phyloP scores from a whole-genome alignment of 169 alveolate species.

The Plasmodium cynomolgi region DNA sequence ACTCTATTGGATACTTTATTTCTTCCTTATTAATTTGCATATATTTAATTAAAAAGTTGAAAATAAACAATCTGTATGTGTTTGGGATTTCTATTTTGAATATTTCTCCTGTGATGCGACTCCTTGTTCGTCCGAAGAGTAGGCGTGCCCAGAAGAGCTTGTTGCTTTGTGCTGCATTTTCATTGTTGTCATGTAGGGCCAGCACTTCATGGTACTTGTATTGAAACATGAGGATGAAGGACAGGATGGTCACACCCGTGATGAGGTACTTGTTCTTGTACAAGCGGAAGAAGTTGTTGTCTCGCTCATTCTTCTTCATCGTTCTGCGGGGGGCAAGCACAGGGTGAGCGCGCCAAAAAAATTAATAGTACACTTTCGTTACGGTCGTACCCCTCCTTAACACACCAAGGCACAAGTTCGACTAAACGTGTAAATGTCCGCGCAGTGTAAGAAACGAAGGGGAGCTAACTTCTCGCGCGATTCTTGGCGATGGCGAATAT shows the following conservation, averaged over 20 bases:
- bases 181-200: constrained; percentile 1
- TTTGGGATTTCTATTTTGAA: constrained; percentile 34
- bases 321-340: not conserved
- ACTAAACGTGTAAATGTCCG: not conserved
- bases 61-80: constrained; percentile 15
- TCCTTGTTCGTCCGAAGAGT: constrained; percentile 58
- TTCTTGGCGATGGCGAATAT: not conserved
- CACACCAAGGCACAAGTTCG: not conserved
- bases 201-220: constrained; percentile 66
- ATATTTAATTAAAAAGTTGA: constrained; percentile 28
- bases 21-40: constrained; percentile 55
- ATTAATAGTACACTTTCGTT: too few relatives aligned
- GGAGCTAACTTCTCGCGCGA: not conserved
- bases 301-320: not conserved
- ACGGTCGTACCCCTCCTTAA: not conserved
- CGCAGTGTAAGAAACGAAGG: not conserved
- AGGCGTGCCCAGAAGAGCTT: constrained; percentile 39
- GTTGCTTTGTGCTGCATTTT: constrained; percentile 7
- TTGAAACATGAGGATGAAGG: constrained; percentile 44
- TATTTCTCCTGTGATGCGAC: constrained; percentile 42
- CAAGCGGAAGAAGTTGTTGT: not conserved
- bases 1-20: constrained; percentile 67
- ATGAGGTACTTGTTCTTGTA: constrained; percentile 25
- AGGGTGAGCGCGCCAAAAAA: not conserved
- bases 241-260: constrained; percentile 52